These are phyloP conservation scores for Eimeria tenella DNA, from an alignment of 169 alveolate species.

Conservation along the genomic window DNA sequence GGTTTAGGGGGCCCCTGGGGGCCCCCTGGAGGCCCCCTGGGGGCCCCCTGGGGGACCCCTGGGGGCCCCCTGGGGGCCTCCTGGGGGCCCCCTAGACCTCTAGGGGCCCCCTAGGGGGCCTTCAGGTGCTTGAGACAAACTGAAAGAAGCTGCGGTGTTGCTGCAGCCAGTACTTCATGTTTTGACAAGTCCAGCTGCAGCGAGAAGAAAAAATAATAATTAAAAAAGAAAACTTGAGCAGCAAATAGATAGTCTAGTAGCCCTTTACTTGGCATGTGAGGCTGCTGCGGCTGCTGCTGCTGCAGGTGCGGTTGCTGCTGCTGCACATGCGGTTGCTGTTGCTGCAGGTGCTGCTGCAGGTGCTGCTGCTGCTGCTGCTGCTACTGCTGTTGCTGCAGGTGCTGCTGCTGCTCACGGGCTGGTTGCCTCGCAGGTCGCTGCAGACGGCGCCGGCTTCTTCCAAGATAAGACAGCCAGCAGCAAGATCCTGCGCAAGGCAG, in stretches of 20 bases:
- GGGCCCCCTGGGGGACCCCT: no score
- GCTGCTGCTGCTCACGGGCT: slow-evolving; percentile 19
- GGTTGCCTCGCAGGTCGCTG: slow-evolving; percentile 51
- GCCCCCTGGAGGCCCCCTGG: not conserved
- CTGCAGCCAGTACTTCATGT: slow-evolving; percentile 59
- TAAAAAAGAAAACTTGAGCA: no score
- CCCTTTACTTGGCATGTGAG: no score
- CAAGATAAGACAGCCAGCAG: slow-evolving; percentile 38
- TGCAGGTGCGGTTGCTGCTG: not conserved
- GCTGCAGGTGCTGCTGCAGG: not conserved
- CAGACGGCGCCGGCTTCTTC: slow-evolving; percentile 48
- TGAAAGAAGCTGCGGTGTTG: slow-evolving; percentile 10
- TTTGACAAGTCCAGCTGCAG: slow-evolving; percentile 19
- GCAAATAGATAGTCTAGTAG: no score
- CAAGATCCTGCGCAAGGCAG: not conserved
- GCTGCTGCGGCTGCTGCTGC: not conserved
- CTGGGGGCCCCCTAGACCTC: not conserved
- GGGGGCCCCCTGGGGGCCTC: not conserved
- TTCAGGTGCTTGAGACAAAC: not conserved
- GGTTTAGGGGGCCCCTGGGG: not conserved
- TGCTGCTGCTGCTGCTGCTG: slow-evolving; percentile 14
- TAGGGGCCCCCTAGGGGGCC: not conserved
- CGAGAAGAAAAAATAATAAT: not conserved
- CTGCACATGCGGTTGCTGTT: not conserved
- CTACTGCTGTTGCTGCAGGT: slow-evolving; percentile 23